Evolutionary conservation across 2,329 filamentous ascomycete genomes (phyloP).

Genomic region (Tolypocladium cylindrosporum): DNA sequence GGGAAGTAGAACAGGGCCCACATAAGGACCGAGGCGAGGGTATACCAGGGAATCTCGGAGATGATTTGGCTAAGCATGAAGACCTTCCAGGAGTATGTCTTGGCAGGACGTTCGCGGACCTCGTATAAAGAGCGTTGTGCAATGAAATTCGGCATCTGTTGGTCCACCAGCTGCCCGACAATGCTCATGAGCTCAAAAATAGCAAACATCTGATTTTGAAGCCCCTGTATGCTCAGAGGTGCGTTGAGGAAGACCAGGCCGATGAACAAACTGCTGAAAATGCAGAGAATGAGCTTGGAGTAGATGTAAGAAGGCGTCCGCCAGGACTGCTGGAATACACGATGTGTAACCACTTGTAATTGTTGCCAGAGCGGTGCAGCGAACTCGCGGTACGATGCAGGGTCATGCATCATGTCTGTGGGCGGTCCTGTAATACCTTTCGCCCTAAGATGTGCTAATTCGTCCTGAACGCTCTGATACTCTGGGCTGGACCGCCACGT

Average conservation of each 20-base stretch:
- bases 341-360: slow-evolving; percentile 46
- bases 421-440: too few relatives aligned
- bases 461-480: neutral
- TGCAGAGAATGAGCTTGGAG: slow-evolving; percentile 37
- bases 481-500: neutral
- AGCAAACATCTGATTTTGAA: slow-evolving; percentile 63
- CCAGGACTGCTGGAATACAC: slow-evolving; percentile 73
- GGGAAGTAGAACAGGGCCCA: neutral
- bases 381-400: neutral
- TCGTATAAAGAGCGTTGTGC: neutral
- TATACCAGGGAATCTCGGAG: slow-evolving; percentile 9
- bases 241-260: neutral
- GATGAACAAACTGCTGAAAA: neutral
- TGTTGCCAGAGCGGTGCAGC: slow-evolving; percentile 29
- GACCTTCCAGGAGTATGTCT: neutral
- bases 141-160: neutral
- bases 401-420: neutral
- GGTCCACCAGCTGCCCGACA: slow-evolving; percentile 32
- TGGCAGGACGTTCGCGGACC: neutral
- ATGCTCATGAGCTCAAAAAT: slow-evolving; percentile 64
- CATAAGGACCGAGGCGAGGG: slow-evolving; percentile 8
- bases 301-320: slow-evolving; percentile 67
- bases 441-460: neutral
- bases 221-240: slow-evolving; percentile 44
- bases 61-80: slow-evolving; percentile 1